Evolutionary conservation across 192 early-diverging fungal species (phyloP).

Genomic region (Mortierella antarctica): DNA sequence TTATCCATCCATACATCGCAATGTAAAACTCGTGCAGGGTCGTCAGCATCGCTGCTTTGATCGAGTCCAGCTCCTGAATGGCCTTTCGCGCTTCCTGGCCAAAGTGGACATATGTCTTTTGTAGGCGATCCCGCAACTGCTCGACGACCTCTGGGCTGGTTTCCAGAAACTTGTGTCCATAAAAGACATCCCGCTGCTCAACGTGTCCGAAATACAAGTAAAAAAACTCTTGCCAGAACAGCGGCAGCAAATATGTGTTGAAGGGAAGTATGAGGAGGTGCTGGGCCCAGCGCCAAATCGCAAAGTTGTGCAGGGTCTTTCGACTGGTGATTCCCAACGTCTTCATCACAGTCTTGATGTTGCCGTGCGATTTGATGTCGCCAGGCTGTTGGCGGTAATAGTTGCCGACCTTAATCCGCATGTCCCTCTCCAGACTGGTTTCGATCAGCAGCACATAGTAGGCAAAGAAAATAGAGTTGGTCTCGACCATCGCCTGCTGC

Average conservation of each 20-base stretch:
- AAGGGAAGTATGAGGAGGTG: constrained; percentile 57
- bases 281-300: constrained; percentile 62
- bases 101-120: constrained; percentile 51
- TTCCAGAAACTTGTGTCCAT: constrained; percentile 54
- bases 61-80: constrained; percentile 10
- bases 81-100: constrained; percentile 37
- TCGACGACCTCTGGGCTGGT: constrained; percentile 46
- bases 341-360: constrained; percentile 50
- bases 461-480: constrained; percentile 58
- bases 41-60: constrained; percentile 16
- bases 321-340: constrained; percentile 30
- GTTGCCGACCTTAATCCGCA: constrained; percentile 39
- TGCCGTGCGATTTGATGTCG: constrained; percentile 26
- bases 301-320: constrained; percentile 58
- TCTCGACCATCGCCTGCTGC: constrained; percentile 59
- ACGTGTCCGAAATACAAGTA: constrained; percentile 58
- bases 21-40: constrained; percentile 55
- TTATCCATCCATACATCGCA: constrained; percentile 63
- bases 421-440: constrained; percentile 49
- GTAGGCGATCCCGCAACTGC: constrained; percentile 53
- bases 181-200: constrained; percentile 25
- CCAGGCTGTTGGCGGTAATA: constrained; percentile 41
- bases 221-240: constrained; percentile 64
- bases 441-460: constrained; percentile 58
- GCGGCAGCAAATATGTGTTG: constrained; percentile 53